These are phyloP conservation scores for Beauveria sp. DNA, from an alignment of 2,329 filamentous ascomycete genomes.

Conservation along the genomic window DNA sequence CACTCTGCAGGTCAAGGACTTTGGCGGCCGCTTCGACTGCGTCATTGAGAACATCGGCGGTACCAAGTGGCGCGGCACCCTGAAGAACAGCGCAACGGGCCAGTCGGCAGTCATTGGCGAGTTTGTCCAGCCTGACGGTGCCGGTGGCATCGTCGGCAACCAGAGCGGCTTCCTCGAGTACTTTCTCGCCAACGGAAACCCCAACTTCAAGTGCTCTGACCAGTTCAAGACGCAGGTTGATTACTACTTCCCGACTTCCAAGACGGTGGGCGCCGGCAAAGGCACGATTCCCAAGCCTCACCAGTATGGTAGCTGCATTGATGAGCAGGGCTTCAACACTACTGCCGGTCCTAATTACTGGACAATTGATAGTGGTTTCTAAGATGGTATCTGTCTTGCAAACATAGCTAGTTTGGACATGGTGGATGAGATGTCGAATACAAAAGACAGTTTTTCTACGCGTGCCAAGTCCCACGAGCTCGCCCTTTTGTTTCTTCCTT, in stretches of 20 bases:
- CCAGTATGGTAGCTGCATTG: constrained; percentile 16
- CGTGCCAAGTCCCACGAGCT: no score
- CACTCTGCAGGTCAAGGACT: constrained; percentile 11
- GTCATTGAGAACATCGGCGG: constrained; percentile 14
- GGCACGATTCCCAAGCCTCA: constrained; percentile 14
- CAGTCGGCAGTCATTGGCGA: constrained; percentile 13
- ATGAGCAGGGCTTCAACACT: constrained; percentile 7
- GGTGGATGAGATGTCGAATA: no score
- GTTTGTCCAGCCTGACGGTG: constrained; percentile 14
- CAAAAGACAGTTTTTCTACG: no score
- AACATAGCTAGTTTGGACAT: no score
- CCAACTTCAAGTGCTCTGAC: constrained; percentile 12
- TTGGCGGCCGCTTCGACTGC: constrained; percentile 16
- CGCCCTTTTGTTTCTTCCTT: no score
- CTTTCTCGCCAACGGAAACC: constrained; percentile 15
- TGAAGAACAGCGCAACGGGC: constrained; percentile 14
- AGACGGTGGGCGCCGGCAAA: constrained; percentile 9
- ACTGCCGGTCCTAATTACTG: background rate
- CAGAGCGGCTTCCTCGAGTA: constrained; percentile 19
- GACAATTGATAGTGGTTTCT: constrained; percentile 5
- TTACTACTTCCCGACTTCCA: constrained; percentile 13
- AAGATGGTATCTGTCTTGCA: background rate
- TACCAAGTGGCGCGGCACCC: constrained; percentile 18
- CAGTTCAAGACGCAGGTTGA: constrained; percentile 15
- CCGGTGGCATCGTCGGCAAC: constrained; percentile 12